Evolutionary conservation across 2,329 filamentous ascomycete genomes (phyloP).

Genomic region (Colletotrichum lini): DNA sequence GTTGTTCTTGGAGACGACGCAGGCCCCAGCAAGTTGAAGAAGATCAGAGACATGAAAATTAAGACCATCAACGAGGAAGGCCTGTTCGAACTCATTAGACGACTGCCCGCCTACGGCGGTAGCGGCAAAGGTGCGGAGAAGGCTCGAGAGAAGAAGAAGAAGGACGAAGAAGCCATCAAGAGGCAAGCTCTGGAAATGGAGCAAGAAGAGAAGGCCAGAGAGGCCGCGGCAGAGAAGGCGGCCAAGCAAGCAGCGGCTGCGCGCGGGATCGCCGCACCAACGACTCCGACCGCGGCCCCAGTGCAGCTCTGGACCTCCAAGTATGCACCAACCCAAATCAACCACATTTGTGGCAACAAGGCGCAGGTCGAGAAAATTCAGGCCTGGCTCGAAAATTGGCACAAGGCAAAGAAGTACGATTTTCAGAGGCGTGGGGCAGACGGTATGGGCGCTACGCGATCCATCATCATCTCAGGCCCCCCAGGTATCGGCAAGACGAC

Average conservation of each 20-base stretch:
- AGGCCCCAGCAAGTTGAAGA: conserved; percentile 91
- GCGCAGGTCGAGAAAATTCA: conserved; percentile 90
- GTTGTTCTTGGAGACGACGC: conserved; percentile 93
- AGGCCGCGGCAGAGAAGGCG: conserved; percentile 66
- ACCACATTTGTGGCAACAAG: conserved; percentile 97
- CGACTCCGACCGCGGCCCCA: conserved; percentile 57
- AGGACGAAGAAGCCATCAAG: conserved; percentile 86
- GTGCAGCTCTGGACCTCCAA: conserved; percentile 91
- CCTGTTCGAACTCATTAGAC: conserved; percentile 86
- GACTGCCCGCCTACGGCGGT: conserved; percentile 88
- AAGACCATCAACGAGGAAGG: conserved; percentile 97
- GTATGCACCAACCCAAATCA: conserved; percentile 88
- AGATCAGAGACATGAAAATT: conserved; percentile 83
- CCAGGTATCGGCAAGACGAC: conserved; percentile 99
- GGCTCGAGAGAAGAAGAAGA: conserved; percentile 85
- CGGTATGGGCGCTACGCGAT: conserved; percentile 85
- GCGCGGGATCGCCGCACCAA: conserved; percentile 55
- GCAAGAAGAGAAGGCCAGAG: conserved; percentile 77
- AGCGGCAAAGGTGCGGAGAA: conserved; percentile 90
- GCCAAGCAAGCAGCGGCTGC: conserved; percentile 66
- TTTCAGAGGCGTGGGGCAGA: conserved; percentile 90
- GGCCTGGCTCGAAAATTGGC: conserved; percentile 87
- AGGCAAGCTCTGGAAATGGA: conserved; percentile 90
- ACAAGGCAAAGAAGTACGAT: conserved; percentile 80
- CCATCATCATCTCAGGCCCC: conserved; percentile 95